Percentiles rank a stretch among this genome's conserved stretches.
Evolutionary conservation across 1,284 basidiomycete species (phyloP).

Genomic region (Apiotrichum siamense): DNA sequence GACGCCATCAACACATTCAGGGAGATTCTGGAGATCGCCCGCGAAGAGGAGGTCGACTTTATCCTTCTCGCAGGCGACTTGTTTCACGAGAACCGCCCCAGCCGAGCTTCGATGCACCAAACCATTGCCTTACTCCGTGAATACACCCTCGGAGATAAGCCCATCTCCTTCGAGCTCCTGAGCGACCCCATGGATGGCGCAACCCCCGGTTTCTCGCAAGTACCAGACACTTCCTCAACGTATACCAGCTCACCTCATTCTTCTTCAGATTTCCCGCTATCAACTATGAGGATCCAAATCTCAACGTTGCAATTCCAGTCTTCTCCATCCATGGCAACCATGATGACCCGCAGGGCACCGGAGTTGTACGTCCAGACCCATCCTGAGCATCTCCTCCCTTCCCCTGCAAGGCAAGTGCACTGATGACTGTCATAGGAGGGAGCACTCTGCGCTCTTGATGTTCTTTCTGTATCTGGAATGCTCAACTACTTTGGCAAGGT

Average conservation of each 20-base stretch:
- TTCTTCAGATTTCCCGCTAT: conserved; percentile 79
- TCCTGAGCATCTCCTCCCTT: not conserved
- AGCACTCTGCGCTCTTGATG: conserved; percentile 88
- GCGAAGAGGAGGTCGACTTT: conserved; percentile 86
- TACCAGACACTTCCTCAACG: conserved; percentile 10
- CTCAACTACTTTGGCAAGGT: conserved; percentile 96
- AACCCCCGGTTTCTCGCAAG: conserved; percentile 73
- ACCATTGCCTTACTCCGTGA: conserved; percentile 84
- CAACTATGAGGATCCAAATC: conserved; percentile 95
- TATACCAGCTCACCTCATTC: conserved; percentile 4
- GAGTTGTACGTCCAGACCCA: conserved; percentile 72
- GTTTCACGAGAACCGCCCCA: conserved; percentile 96
- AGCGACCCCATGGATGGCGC: conserved; percentile 89
- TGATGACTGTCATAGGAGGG: conserved; percentile 60
- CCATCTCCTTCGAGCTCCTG: conserved; percentile 78
- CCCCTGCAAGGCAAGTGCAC: not conserved
- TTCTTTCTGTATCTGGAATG: conserved; percentile 87
- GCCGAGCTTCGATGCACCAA: conserved; percentile 79
- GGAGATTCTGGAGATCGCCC: conserved; percentile 86
- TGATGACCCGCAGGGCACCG: conserved; percentile 96
- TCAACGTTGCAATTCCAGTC: conserved; percentile 90
- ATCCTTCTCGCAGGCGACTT: conserved; percentile 91
- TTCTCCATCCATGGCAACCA: conserved; percentile 99
- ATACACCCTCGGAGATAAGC: conserved; percentile 80
- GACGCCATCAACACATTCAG: conserved; percentile 94